Evolutionary conservation across 257 asterid species (phyloP).

Genomic region (Nemophila menziesii): DNA sequence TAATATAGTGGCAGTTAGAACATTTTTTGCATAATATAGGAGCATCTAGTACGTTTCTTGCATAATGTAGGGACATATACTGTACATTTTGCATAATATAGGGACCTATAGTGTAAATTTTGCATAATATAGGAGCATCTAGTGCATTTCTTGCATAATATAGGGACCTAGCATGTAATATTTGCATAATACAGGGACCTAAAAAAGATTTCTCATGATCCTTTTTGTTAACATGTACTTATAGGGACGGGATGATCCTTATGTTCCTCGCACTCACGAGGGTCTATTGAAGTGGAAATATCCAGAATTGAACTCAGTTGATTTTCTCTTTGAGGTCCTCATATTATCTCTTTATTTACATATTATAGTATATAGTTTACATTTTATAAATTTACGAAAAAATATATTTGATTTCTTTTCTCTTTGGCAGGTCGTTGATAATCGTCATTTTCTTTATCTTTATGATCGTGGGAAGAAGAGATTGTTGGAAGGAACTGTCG

Average conservation of each 20-base stretch:
- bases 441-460: slow-evolving; percentile 58
- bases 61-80: too few relatives aligned
- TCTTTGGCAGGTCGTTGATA: slow-evolving; percentile 47
- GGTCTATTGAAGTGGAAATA: slow-evolving; percentile 99
- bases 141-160: too few relatives aligned
- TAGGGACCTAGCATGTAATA: too few relatives aligned
- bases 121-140: too few relatives aligned
- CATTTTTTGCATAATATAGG: too few relatives aligned
- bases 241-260: slow-evolving; percentile 99
- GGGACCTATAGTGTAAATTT: too few relatives aligned
- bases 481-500: slow-evolving; percentile 69
- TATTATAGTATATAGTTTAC: slow-evolving; percentile 2
- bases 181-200: too few relatives aligned
- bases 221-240: slow-evolving; percentile 4
- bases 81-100: too few relatives aligned
- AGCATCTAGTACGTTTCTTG: too few relatives aligned
- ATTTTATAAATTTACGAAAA: neutral
- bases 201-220: neutral
- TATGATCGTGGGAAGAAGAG: slow-evolving; percentile 79
- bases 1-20: too few relatives aligned
- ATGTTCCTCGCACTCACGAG: slow-evolving; percentile 89
- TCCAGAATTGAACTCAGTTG: slow-evolving; percentile 90
- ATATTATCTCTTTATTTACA: slow-evolving; percentile 10
- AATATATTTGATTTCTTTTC: neutral
- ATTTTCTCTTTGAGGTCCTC: slow-evolving; percentile 96